A percentile compares a stretch with the other conserved stretches of the same genome.
phyloP scores from a whole-genome alignment of 148 eudicot species.

The Chenopodium album region DNA sequence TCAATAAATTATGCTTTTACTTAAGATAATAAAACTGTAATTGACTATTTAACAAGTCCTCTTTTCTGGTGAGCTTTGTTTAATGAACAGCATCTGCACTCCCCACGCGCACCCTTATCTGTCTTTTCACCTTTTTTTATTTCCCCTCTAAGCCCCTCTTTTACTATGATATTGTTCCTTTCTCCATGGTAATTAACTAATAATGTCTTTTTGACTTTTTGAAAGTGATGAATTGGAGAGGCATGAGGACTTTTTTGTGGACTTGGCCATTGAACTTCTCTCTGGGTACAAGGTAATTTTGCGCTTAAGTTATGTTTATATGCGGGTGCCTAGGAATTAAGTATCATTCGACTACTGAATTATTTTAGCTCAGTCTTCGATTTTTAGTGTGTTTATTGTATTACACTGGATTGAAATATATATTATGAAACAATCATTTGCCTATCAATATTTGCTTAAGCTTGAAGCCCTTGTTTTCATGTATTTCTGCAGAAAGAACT shows the following conservation, averaged over 20 bases:
- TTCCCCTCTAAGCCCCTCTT: conserved; percentile 51
- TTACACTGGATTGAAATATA: no score
- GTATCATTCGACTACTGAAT: background rate
- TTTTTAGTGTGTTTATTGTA: background rate
- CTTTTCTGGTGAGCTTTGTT: no score
- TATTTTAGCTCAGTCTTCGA: background rate
- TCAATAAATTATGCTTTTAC: no score
- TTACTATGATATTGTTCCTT: background rate
- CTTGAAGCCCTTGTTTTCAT: background rate
- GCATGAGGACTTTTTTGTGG: conserved; percentile 73
- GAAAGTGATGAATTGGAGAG: conserved; percentile 82
- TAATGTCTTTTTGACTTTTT: conserved; percentile 16
- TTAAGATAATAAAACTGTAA: no score
- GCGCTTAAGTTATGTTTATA: background rate
- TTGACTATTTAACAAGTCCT: no score
- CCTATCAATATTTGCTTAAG: background rate
- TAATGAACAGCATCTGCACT: no score
- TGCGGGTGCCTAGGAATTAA: background rate
- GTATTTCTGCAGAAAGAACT: conserved; percentile 62
- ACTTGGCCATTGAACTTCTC: conserved; percentile 71
- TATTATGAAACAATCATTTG: no score
- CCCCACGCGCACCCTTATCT: background rate
- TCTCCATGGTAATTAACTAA: background rate
- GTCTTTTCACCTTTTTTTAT: no score
- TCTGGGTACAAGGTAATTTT: conserved; percentile 67